Base-by-base conservation (phyloP, 129 eudicot genomes). In the Helichrysum umbraculigerum region DNA sequence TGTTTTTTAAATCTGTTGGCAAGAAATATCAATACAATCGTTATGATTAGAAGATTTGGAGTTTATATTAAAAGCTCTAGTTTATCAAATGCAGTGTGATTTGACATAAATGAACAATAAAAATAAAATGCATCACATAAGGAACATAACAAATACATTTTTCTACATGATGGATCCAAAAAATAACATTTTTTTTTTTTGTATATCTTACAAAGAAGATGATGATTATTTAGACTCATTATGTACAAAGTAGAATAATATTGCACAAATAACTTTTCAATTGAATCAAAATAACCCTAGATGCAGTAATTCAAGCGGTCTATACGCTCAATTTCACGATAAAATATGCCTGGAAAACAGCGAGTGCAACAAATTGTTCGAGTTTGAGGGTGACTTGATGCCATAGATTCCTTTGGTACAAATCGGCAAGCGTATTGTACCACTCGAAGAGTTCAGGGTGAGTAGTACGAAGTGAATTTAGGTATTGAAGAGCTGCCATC, bases 1-100 rank as follows among this genome's bases (percentile, higher is more conserved):
- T 60, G 78, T 42, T 58, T 75, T 83, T 60, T 96, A 91, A 21
- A 95, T 83, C 99, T 91, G 93, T 17, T 19, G 37, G 34, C 72
- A 84, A 68, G 16, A 80, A 76, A 72, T 66, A 85, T 22, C 19
- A 34, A 78, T 6, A 30, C 22, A 11, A 6, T 44, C 41, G 51
- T 6, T 71, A 70, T 30, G 15, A 29, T 30, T 42, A 51, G 16
- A 69, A n/a, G 4, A 29, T 3, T 33, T 10, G 59, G 30, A 17
- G 39, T 64, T 64, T 64, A 64, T 64, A 64, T 10, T 16, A 12
- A 56, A 56, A 19, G 9, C 14, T 56, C 62, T 56, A 56, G 19
- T 6, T 4, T 56, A 6, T 7, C 29, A 19, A 56, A 56, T 19
- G 19, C 19, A 15, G 28, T 56, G 28, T 56, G 21, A 19, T 56